Evolutionary conservation across 2,329 filamentous ascomycete genomes (phyloP), one percentile per base, ranked within the genome.

Genomic region (Aspergillus sclerotialis): DNA sequence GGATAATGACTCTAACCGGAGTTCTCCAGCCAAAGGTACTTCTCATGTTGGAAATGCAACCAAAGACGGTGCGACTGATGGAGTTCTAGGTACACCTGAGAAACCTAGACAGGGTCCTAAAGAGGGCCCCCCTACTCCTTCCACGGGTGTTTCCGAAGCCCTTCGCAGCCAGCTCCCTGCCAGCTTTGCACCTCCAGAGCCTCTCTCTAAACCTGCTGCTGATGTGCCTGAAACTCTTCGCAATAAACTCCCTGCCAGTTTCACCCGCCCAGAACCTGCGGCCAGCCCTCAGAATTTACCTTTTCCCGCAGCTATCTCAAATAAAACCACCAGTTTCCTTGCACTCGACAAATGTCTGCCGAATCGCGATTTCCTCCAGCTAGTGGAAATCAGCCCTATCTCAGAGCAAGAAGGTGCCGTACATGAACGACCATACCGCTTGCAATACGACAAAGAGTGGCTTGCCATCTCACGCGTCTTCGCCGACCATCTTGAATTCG

Each of bases 371-470:
- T 96, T 90, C 54, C 70, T 98, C 2, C 87, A 96, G 48, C 69
- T 96, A 3, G 67, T 83, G 21, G 75, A 83, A 19, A 67, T 90
- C 12, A 53, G 64, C 2, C 68, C 78, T 3, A 52, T 72, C 27
- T 63, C 70, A 11, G 39, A 61, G 0, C 42, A 59, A 4, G 35
- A 43, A 19, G 31, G 30, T 13, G 34, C 30, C 8, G 31, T 40
- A 7, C 11, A 18, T 4, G 18, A 64, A 11, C 61, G 67, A 2
- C 78, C 78, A 1, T 74, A 78, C 46, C 68, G 65, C 8, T 70
- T 95, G 1, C 68, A 79, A 30, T 96, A 98, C 56, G 92, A 98
- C 58, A 78, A 81, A 8, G 92, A 98, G 64, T 98, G 90, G 90
- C 78, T 98, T 6, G 84, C 92, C 27, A 95, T 98, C 44, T 89